These are phyloP conservation scores for Gamsiella multidivaricata DNA, from an alignment of 192 early-diverging fungal species.

Conservation along the genomic window DNA sequence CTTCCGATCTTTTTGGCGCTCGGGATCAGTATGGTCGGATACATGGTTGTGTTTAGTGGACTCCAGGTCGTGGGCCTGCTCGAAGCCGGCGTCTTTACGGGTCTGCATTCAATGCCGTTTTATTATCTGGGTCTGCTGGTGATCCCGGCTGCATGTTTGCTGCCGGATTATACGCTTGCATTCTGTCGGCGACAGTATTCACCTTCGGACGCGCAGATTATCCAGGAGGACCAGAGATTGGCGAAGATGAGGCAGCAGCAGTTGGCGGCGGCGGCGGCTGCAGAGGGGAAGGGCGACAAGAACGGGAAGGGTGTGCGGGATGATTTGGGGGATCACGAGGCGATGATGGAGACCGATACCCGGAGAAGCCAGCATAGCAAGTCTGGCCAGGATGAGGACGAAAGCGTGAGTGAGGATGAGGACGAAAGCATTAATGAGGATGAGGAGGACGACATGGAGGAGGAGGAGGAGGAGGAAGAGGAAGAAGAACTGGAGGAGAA, in stretches of 20 bases:
- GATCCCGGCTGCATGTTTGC: slow-evolving; percentile 39
- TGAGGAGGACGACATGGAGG: background rate
- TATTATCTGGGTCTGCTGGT: slow-evolving; percentile 44
- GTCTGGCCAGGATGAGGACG: slow-evolving; percentile 4
- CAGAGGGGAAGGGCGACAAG: slow-evolving; percentile 1
- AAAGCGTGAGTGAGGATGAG: slow-evolving; percentile 13
- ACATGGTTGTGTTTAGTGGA: slow-evolving; percentile 42
- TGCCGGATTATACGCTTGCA: slow-evolving; percentile 41
- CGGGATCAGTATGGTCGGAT: slow-evolving; percentile 36
- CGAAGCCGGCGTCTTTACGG: slow-evolving; percentile 26
- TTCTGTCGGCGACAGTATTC: slow-evolving; percentile 30
- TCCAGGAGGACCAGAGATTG: slow-evolving; percentile 47
- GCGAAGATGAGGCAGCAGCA: slow-evolving; percentile 14
- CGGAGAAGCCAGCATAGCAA: background rate
- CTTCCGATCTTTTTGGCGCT: slow-evolving; percentile 39
- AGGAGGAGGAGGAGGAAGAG: background rate
- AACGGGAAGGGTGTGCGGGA: slow-evolving; percentile 11
- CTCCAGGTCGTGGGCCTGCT: slow-evolving; percentile 30
- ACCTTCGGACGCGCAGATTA: slow-evolving; percentile 50
- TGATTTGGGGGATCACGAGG: slow-evolving; percentile 41
- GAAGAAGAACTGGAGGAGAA: background rate
- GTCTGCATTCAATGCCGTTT: slow-evolving; percentile 35
- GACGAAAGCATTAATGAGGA: too few species aligned
- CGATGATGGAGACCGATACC: slow-evolving; percentile 43
- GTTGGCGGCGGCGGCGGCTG: background rate